phyloP scores from a whole-genome alignment of 169 alveolate species.

The Toxoplasma gondii region DNA sequence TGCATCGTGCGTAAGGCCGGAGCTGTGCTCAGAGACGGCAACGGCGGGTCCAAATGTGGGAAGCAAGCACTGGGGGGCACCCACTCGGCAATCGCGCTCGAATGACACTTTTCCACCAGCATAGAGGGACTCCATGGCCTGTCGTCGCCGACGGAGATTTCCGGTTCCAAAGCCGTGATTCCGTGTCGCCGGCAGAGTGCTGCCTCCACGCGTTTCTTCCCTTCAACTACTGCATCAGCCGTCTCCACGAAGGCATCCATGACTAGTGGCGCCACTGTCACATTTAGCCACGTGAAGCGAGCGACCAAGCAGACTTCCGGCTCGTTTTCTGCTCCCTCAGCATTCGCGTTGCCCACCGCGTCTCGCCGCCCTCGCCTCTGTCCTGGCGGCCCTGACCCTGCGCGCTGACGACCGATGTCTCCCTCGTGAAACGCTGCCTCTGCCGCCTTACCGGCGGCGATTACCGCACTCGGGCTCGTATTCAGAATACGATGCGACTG shows the following conservation, averaged over 20 bases:
- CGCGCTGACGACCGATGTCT: neutral
- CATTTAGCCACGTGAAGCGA: slow-evolving; percentile 55
- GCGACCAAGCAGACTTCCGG: slow-evolving; percentile 4
- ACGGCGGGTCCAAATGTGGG: no score
- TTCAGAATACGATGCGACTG: no score
- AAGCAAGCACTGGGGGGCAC: no score
- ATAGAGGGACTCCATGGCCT: no score
- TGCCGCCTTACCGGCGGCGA: neutral
- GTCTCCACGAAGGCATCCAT: slow-evolving; percentile 64
- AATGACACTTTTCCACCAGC: no score
- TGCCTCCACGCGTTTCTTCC: neutral
- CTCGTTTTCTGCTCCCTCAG: neutral
- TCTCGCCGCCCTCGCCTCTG: neutral
- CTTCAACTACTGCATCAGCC: slow-evolving; percentile 34
- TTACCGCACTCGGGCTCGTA: no score
- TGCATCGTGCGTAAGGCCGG: no score
- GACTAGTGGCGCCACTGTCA: slow-evolving; percentile 62
- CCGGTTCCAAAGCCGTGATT: no score
- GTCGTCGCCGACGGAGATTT: no score
- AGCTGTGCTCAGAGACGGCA: no score
- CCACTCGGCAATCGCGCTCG: no score
- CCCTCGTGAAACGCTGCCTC: neutral
- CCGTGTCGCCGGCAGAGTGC: neutral
- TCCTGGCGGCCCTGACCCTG: neutral
- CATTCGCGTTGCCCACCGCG: neutral